Conservation (phyloP, 805 yeast species). For the Tetrapisispora iriomotensis region DNA sequence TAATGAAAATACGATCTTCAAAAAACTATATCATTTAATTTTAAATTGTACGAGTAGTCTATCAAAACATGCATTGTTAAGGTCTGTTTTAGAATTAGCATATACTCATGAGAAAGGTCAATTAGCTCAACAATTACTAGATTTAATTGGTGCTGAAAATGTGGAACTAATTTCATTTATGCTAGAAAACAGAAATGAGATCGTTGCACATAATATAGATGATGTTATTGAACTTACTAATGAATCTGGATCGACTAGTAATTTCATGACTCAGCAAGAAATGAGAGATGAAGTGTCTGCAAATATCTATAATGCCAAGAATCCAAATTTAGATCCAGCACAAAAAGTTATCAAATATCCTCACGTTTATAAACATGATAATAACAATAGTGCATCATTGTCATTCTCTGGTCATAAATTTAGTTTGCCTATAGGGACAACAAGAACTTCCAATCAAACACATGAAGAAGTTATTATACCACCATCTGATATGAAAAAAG, state of each 20-base stretch:
- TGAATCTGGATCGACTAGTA: conserved; percentile 17
- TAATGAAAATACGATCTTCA: conserved; percentile 9
- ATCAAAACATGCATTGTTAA: conserved; percentile 26
- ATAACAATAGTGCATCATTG: conserved; percentile 45
- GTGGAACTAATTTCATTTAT: conserved; percentile 59
- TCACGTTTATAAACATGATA: conserved; percentile 71
- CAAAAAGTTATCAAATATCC: conserved; percentile 53
- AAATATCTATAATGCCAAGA: conserved; percentile 41
- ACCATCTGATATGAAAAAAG: conserved; percentile 47
- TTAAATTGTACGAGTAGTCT: conserved; percentile 20
- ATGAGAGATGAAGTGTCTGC: conserved; percentile 43
- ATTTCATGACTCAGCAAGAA: conserved; percentile 43
- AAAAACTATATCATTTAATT: conserved; percentile 12
- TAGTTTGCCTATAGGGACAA: conserved; percentile 73
- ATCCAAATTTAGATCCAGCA: conserved; percentile 39
- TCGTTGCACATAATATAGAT: conserved; percentile 12
- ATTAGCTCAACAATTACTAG: conserved; percentile 64
- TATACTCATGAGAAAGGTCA: conserved; percentile 41
- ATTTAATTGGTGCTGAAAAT: conserved; percentile 77
- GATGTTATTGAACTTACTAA: conserved; percentile 11
- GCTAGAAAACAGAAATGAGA: conserved; percentile 13
- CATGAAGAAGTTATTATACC: conserved; percentile 85
- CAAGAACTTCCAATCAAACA: conserved; percentile 46
- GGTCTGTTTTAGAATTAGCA: conserved; percentile 21
- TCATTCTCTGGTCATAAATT: conserved; percentile 75